Percentiles rank a stretch among this genome's conserved stretches.
Evolutionary conservation across 345 rosid genomes (phyloP).

Genomic region (Excoecaria cochinchinensis): DNA sequence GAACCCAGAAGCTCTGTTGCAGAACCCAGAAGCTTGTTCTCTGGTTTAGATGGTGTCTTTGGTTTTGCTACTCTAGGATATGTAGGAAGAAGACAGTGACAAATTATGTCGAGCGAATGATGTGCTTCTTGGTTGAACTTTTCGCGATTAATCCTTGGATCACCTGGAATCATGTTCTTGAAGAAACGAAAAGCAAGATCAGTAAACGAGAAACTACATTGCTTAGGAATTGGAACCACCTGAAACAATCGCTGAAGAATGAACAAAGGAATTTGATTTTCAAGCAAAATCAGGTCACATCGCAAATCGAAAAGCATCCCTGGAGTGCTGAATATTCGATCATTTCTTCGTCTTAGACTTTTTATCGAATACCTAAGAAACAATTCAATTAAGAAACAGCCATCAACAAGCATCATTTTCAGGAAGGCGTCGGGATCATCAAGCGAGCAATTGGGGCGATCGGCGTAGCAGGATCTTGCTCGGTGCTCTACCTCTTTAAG

Average conservation of each 20-base stretch:
- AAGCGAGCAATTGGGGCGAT: not conserved
- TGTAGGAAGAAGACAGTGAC: slow-evolving; percentile 50
- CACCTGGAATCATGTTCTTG: slow-evolving; percentile 47
- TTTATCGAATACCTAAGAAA: slow-evolving; percentile 34
- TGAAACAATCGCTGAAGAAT: slow-evolving; percentile 44
- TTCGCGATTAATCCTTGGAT: slow-evolving; percentile 23
- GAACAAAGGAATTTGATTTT: slow-evolving; percentile 59
- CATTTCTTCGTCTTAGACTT: slow-evolving; percentile 43
- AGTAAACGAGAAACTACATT: slow-evolving; percentile 33
- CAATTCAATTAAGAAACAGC: slow-evolving; percentile 50
- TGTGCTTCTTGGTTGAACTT: slow-evolving; percentile 52
- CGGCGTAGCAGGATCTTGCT: slow-evolving; percentile 37
- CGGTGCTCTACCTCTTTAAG: slow-evolving; percentile 40
- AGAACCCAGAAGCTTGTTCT: not conserved
- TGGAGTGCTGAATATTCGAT: slow-evolving; percentile 38
- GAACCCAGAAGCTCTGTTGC: slow-evolving; percentile 28
- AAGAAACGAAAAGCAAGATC: slow-evolving; percentile 50
- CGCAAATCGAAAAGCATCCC: slow-evolving; percentile 47
- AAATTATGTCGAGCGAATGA: slow-evolving; percentile 50
- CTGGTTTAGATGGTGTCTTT: not conserved
- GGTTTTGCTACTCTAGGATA: slow-evolving; percentile 15
- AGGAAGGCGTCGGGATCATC: slow-evolving; percentile 30
- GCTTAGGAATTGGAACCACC: slow-evolving; percentile 36
- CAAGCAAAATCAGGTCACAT: slow-evolving; percentile 43
- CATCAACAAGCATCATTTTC: slow-evolving; percentile 48